Percentiles rank a stretch among this genome's conserved stretches.
Evolutionary conservation across 75 land plant species (phyloP).

Genomic region (Selaginella moellendorffii): DNA sequence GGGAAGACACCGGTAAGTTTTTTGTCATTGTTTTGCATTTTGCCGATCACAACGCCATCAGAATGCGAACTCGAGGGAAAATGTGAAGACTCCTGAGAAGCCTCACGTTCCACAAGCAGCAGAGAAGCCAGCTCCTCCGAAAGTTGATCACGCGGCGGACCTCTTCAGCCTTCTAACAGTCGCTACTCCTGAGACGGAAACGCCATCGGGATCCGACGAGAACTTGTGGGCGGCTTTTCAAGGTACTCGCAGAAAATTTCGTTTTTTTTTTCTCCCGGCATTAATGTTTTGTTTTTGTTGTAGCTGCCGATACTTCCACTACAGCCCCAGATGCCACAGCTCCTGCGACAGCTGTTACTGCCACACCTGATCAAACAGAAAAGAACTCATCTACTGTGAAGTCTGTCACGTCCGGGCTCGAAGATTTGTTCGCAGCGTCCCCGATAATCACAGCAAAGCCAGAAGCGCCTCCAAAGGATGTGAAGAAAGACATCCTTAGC

Average conservation of each 20-base stretch:
- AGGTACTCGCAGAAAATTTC: slow-evolving; percentile 26
- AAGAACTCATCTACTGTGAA: too few relatives aligned
- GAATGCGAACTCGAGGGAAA: slow-evolving; percentile 8
- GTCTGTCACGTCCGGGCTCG: slow-evolving; percentile 31
- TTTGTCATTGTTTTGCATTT: too few relatives aligned
- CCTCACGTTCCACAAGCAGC: neutral
- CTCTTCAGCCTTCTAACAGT: slow-evolving; percentile 53
- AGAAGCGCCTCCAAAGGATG: slow-evolving; percentile 33
- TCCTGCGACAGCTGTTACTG: too few relatives aligned
- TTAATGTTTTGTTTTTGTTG: neutral
- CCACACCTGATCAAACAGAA: too few relatives aligned
- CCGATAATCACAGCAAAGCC: slow-evolving; percentile 23
- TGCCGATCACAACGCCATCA: too few relatives aligned
- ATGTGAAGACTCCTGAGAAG: slow-evolving; percentile 5
- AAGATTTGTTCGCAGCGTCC: slow-evolving; percentile 61
- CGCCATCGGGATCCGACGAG: slow-evolving; percentile 35
- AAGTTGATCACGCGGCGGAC: slow-evolving; percentile 40
- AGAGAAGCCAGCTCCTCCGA: slow-evolving; percentile 15
- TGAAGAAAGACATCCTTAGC: slow-evolving; percentile 63
- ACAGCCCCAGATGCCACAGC: neutral
- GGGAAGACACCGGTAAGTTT: neutral
- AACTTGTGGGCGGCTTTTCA: slow-evolving; percentile 77
- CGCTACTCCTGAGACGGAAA: slow-evolving; percentile 30
- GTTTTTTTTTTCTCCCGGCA: neutral
- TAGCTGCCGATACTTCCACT: neutral